Evolutionary conservation across 148 eudicot genomes (phyloP).

Genomic region (Vaccinium macrocarpon): DNA sequence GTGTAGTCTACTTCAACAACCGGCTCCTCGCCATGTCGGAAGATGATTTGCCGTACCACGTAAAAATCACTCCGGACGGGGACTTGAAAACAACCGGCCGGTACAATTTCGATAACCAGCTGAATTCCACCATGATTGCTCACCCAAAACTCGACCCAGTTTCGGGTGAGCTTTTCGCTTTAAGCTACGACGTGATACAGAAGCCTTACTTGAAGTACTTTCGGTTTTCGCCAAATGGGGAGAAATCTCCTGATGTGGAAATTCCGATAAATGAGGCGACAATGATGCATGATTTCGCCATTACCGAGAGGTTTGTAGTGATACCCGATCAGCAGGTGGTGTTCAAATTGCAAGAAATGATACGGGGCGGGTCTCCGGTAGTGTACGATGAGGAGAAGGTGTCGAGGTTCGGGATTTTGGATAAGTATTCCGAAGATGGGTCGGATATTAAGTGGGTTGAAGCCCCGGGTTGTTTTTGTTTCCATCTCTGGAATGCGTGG

Average conservation of each 20-base stretch:
- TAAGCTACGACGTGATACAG: constrained; percentile 31
- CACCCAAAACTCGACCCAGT: constrained; percentile 36
- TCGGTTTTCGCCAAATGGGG: constrained; percentile 20
- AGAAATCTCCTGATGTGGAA: constrained; percentile 23
- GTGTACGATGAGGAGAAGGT: constrained; percentile 23
- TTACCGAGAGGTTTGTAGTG: constrained; percentile 25
- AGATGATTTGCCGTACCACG: constrained; percentile 47
- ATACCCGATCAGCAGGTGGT: constrained; percentile 35
- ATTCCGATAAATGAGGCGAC: constrained; percentile 21
- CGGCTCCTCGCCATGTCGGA: constrained; percentile 50
- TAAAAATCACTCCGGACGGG: constrained; percentile 24
- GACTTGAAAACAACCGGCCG: constrained; percentile 32
- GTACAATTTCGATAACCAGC: constrained; percentile 24
- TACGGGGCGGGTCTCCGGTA: constrained; percentile 32
- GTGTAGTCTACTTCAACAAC: constrained; percentile 39
- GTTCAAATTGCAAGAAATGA: constrained; percentile 30
- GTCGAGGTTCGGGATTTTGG: constrained; percentile 27
- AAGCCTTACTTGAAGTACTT: constrained; percentile 26
- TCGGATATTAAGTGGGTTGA: constrained; percentile 26
- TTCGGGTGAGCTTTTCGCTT: constrained; percentile 26
- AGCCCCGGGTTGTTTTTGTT: constrained; percentile 32
- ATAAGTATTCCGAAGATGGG: constrained; percentile 16
- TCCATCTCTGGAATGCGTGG: constrained; percentile 40
- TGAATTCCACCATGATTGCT: constrained; percentile 27
- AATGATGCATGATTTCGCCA: constrained; percentile 35